Conservation (phyloP, 768 basidiomycete genomes). For the Boletus rubescentipes region DNA sequence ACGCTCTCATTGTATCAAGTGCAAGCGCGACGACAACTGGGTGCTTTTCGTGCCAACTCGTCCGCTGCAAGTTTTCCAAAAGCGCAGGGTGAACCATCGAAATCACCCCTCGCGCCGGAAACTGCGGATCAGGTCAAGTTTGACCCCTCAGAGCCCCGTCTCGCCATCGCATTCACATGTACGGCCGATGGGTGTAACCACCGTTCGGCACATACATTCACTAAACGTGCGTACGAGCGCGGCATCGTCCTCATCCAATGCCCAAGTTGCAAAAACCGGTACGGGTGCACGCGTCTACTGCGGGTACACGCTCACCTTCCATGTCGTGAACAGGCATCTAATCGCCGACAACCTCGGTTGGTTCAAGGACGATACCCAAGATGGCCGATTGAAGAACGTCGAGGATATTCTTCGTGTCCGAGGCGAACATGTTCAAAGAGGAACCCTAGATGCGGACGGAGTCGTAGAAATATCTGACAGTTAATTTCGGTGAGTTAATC, state of each 20-base stretch:
- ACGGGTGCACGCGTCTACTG: slow-evolving; percentile 23
- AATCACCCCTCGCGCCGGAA: not conserved
- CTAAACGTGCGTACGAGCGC: slow-evolving; percentile 77
- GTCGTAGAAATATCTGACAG: slow-evolving; percentile 54
- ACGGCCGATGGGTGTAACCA: slow-evolving; percentile 69
- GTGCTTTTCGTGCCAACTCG: slow-evolving; percentile 22
- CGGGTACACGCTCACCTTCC: not conserved
- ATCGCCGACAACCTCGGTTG: slow-evolving; percentile 91
- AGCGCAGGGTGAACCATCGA: not conserved
- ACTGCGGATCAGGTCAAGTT: slow-evolving; percentile 25
- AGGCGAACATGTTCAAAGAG: slow-evolving; percentile 71
- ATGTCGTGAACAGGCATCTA: slow-evolving; percentile 52
- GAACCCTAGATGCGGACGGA: slow-evolving; percentile 46
- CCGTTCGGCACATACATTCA: slow-evolving; percentile 87
- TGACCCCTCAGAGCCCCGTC: slow-evolving; percentile 52
- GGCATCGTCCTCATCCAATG: slow-evolving; percentile 93
- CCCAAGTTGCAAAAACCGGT: slow-evolving; percentile 88
- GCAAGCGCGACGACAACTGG: slow-evolving; percentile 39
- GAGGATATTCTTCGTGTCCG: slow-evolving; percentile 78
- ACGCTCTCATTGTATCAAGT: slow-evolving; percentile 33
- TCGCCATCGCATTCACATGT: slow-evolving; percentile 85
- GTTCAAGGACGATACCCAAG: slow-evolving; percentile 82
- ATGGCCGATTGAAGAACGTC: slow-evolving; percentile 71
- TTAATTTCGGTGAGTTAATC: slow-evolving; percentile 12
- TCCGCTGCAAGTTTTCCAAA: slow-evolving; percentile 9